Evolutionary conservation across 352 stramenopile species (phyloP), one percentile per base, ranked within the genome.

Genomic region (Lagenidium giganteum): DNA sequence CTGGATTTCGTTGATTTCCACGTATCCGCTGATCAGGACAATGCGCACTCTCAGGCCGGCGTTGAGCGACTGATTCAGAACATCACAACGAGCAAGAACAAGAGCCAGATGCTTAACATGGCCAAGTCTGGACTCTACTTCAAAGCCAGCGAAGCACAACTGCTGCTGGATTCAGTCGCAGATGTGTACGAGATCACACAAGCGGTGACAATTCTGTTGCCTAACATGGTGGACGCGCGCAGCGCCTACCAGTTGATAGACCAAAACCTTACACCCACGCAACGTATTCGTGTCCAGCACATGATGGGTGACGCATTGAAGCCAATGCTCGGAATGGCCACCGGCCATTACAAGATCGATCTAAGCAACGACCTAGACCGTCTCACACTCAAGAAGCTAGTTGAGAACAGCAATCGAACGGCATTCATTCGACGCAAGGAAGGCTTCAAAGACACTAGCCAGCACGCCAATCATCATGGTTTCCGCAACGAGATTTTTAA

Each of bases 401-500:
- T 84, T 16, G 71, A 84, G 41, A 80, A 79, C 36, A 74, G 52
- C 45, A 83, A 81, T 45, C 70, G 71, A 22, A 80, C 69, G 11
- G 63, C 66, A 14, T 77, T 84, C 30, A 37, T 79, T 42, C 69
- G 70, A 25, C 80, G 79, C 48, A 72, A 69, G 43, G 30, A 54
- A 1, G 65, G 63, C 1, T 33, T 67, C n/a, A 73, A 76, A 33
- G 70, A 83, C 50, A 81, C 67, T 11, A 79, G 65, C 25, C 70
- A 83, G 44, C 70, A 83, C 27, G 40, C 18, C 1, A 83, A 83
- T 39, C 61, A 72, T 31, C 70, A 83, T 23, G 70, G 70, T 9
- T 83, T 83, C 39, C 67, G 70, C 27, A 83, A 81, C 39, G 70
- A 83, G 54, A 59, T 61, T 9, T 53, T 83, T 8, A 71, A 83